Base-by-base conservation (phyloP, 106 monocot genomes). In the Triglochin maritima region DNA sequence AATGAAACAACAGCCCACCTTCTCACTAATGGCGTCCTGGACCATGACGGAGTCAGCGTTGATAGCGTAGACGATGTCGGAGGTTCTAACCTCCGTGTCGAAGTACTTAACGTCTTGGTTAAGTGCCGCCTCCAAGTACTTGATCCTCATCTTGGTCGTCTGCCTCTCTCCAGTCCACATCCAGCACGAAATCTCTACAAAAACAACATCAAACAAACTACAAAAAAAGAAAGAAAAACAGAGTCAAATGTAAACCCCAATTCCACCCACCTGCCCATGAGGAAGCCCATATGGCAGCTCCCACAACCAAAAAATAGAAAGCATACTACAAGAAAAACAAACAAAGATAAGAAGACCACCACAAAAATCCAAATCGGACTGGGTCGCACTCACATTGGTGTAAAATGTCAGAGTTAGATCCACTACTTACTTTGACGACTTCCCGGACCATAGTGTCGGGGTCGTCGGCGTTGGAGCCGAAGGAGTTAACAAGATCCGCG, bases 131-230 rank as follows among this genome's bases (percentile, higher is more conserved):
- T 96, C 80, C 48, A 96, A 76, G 62, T 85, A 96, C n/a, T 69
- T 66, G 71, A 96, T 84, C 70, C 95, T 83, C 88, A 91, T 88
- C 74, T 72, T 83, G 14, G 95, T 91, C 3, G 90, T 73, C 65
- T 96, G 95, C 53, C 95, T 62, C 71, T 96, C 95, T 54, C 95
- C 95, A 7, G 88, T 96, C 95, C 95, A 96, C 87, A 96, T 96
- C 95, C 95, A 96, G 81, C 95, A 96, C 0, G 95, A 90, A 76
- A 96, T 96, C 86, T 96, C 94, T 83, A 73, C 55, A 68, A 66
- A 54, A 5, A 55, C 41, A 72, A 56, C 63, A 62, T 14, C 17
- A 54, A 46, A 44, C 4, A 63, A 63, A 5, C 3, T 4, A 5
- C 13, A 47, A 63, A 12, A 7, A 15, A 41, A 5, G 43, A 10